These are phyloP conservation scores for Coniochaeta prunicola DNA, from an alignment of 2,329 filamentous ascomycete species.

Conservation along the genomic window DNA sequence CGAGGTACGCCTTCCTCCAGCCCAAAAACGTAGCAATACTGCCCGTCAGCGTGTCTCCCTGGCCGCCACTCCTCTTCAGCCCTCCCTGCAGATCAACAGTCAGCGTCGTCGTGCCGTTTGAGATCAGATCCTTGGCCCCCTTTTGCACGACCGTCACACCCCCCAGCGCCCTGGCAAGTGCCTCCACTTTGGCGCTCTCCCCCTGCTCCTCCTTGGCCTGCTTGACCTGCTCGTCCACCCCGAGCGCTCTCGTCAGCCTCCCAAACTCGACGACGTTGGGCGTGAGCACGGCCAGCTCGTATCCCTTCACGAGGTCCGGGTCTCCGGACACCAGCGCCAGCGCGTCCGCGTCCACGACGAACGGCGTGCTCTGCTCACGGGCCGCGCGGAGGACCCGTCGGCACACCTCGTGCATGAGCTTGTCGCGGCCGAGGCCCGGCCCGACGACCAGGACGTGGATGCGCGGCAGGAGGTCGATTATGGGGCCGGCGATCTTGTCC, in stretches of 20 bases:
- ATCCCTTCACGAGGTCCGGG: conserved; percentile 73
- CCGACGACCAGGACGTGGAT: conserved; percentile 91
- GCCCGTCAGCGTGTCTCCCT: conserved; percentile 92
- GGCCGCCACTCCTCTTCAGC: conserved; percentile 83
- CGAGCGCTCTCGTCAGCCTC: conserved; percentile 68
- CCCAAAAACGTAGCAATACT: conserved; percentile 80
- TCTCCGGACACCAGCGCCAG: conserved; percentile 68
- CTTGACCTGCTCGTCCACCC: conserved; percentile 49
- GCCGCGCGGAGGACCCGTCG: conserved; percentile 73
- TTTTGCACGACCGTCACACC: conserved; percentile 93
- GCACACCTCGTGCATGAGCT: conserved; percentile 82
- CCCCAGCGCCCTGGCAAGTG: conserved; percentile 65
- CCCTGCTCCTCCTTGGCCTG: conserved; percentile 25
- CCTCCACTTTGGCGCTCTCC: conserved; percentile 47
- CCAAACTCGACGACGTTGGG: conserved; percentile 94
- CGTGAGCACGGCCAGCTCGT: conserved; percentile 78
- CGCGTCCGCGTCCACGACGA: conserved; percentile 90
- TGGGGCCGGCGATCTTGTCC: conserved; percentile 53
- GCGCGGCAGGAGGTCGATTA: conserved; percentile 75
- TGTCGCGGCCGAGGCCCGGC: conserved; percentile 83
- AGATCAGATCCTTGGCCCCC: conserved; percentile 74
- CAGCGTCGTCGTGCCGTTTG: conserved; percentile 69
- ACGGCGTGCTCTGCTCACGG: conserved; percentile 60
- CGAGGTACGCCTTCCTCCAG: conserved; percentile 82
- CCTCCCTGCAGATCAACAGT: conserved; percentile 74